Conservation (phyloP, 1,284 basidiomycete species). For the Heliocybe sulcata region DNA sequence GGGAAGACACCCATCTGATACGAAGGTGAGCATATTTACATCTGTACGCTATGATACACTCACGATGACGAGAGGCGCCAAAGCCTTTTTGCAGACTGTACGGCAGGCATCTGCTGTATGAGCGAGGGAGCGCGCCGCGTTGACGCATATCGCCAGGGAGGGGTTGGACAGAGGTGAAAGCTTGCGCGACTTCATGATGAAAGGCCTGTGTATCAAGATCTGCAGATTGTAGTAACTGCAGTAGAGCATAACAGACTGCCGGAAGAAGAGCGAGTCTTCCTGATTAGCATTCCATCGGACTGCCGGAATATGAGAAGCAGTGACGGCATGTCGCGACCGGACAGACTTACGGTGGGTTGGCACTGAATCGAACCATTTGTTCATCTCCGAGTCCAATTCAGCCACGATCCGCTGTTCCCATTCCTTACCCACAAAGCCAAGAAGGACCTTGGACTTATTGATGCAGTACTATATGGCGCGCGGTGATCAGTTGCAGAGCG, state of each 20-base stretch:
- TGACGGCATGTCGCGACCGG: background rate
- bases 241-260: conserved; percentile 66
- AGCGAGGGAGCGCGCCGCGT: conserved; percentile 73
- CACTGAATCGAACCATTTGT: conserved; percentile 55
- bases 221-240: conserved; percentile 65
- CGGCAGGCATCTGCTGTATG: conserved; percentile 53
- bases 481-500: background rate
- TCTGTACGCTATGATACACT: background rate
- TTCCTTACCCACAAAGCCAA: conserved; percentile 38
- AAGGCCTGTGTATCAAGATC: conserved; percentile 77
- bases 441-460: conserved; percentile 41
- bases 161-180: conserved; percentile 55
- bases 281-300: conserved; percentile 73
- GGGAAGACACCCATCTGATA: conserved; percentile 45
- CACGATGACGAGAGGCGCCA: background rate
- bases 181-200: conserved; percentile 64
- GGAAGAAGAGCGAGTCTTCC: conserved; percentile 49
- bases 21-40: background rate
- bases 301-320: conserved; percentile 16
- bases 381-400: conserved; percentile 53
- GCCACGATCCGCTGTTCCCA: conserved; percentile 50
- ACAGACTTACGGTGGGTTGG: conserved; percentile 38
- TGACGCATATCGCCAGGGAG: conserved; percentile 78
- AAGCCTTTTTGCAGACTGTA: conserved; percentile 26
- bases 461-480: conserved; percentile 40